phyloP scores from a whole-genome alignment of 2,329 filamentous ascomycete genomes.

The Cladosporium sp. region DNA sequence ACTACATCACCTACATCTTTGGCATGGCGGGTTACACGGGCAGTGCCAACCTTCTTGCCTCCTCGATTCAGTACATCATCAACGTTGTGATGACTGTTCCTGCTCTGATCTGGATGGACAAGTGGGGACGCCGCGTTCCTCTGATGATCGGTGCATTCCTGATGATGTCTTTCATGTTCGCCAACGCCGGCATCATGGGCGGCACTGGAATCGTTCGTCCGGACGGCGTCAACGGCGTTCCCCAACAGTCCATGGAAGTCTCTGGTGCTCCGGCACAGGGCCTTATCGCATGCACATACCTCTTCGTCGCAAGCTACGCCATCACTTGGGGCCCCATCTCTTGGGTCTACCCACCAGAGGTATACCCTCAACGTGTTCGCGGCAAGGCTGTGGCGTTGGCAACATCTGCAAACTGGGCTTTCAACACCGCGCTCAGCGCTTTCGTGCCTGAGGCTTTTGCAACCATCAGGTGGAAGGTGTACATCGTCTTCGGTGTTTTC shows the following conservation, averaged over 20 bases:
- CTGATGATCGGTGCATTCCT: constrained; percentile 62
- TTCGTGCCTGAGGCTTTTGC: constrained; percentile 57
- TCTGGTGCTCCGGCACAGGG: constrained; percentile 36
- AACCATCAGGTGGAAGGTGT: constrained; percentile 55
- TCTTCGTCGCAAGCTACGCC: constrained; percentile 67
- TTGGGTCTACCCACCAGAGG: constrained; percentile 64
- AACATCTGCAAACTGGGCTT: constrained; percentile 54
- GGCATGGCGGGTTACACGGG: constrained; percentile 61
- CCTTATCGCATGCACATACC: constrained; percentile 62
- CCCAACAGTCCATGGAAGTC: constrained; percentile 38
- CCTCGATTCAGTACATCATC: constrained; percentile 71
- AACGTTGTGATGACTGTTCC: constrained; percentile 77
- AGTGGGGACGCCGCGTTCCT: constrained; percentile 67
- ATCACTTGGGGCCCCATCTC: constrained; percentile 59
- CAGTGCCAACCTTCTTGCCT: constrained; percentile 58
- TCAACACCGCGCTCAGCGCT: constrained; percentile 58
- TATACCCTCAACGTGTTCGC: constrained; percentile 59
- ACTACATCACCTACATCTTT: constrained; percentile 56
- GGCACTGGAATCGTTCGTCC: constrained; percentile 47
- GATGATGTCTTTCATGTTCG: constrained; percentile 61
- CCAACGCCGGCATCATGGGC: constrained; percentile 60
- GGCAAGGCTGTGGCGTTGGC: constrained; percentile 57
- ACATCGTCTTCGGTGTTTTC: constrained; percentile 67
- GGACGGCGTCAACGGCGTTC: constrained; percentile 36
- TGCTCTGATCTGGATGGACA: constrained; percentile 69